Base-by-base conservation (phyloP, 306 rosid genomes). In the Fragaria nilgerrensis region DNA sequence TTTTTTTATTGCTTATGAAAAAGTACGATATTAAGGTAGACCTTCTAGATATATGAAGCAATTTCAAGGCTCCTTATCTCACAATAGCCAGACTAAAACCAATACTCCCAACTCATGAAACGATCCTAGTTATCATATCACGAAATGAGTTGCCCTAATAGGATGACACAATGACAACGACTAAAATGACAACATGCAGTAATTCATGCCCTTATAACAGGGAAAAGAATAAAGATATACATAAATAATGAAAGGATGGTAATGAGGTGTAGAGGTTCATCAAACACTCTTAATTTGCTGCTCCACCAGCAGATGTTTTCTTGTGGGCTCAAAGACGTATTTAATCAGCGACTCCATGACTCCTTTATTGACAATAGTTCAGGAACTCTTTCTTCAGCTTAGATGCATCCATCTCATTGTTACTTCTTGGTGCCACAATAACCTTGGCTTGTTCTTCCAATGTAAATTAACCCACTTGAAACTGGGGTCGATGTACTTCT, bases 341-440 rank as follows among this genome's bases (percentile, higher is more conserved):
- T 85, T 85, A 39, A 85, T 79, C 77, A 88, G 81, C 3, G 91
- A 88, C 14, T 85, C 89, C n/a, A n/a, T n/a, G n/a, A n/a, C n/a
- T n/a, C n/a, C 76, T 83, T 88, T 43, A 79, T 76, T 19, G 83
- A 36, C 16, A 88, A 69, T 48, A 88, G 7, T 74, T 85, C 84
- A 13, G 91, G 78, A 85, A 85, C 75, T 88, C 91, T 69, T 70
- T 81, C 81, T 74, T 81, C 85, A 88, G 68, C 72, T 83, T 88
- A 5, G 86, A 81, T 34, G 88, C 89, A 81, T 88, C 87, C 69
- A 83, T 27, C 43, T 83, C 86, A 13, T 87, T 85, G 78, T 68
- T 84, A 78, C 84, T 87, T 50, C 83, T 86, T 75, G 88, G 61
- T 66, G 87, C 79, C 47, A 83, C 79, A 27, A 78, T 82, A 25